Percentiles rank a stretch among this genome's conserved stretches.
phyloP scores from a whole-genome alignment of 371 early-diverging fungal species.

The Mucor racemosus region DNA sequence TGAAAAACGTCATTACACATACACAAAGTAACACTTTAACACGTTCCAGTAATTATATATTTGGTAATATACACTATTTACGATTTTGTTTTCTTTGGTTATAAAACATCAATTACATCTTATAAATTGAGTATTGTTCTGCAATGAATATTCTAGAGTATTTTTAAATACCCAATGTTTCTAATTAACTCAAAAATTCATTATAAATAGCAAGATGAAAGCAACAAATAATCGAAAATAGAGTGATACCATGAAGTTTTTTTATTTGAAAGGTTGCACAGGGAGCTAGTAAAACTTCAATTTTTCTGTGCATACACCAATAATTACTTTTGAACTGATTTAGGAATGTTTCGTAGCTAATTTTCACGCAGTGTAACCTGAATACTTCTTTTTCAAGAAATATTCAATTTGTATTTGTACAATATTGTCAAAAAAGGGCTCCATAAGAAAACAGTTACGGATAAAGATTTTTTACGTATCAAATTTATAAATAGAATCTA shows the following conservation, averaged over 20 bases:
- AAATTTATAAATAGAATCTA: neutral
- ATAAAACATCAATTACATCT: neutral
- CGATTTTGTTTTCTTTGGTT: neutral
- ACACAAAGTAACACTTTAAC: neutral
- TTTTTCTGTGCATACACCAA: neutral
- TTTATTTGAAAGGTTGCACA: neutral
- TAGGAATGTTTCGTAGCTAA: too few relatives aligned
- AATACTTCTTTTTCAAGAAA: neutral
- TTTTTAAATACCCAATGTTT: neutral
- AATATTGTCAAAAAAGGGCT: neutral
- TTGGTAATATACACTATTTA: neutral
- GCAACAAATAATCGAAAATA: too few relatives aligned
- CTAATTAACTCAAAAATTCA: neutral
- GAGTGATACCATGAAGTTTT: too few relatives aligned
- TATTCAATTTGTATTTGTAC: slow-evolving; percentile 1
- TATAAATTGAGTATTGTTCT: neutral
- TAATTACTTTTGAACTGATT: neutral
- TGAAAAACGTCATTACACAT: too few relatives aligned
- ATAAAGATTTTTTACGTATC: neutral
- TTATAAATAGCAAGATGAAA: too few relatives aligned
- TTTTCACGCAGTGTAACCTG: neutral
- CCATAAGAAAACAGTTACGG: neutral
- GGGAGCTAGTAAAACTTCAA: neutral
- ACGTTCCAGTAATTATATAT: neutral
- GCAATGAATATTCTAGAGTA: neutral